A percentile compares a stretch with the other conserved stretches of the same genome.
Conservation (phyloP, 208 protist genomes). For the Tritrichomonas foetus region DNA sequence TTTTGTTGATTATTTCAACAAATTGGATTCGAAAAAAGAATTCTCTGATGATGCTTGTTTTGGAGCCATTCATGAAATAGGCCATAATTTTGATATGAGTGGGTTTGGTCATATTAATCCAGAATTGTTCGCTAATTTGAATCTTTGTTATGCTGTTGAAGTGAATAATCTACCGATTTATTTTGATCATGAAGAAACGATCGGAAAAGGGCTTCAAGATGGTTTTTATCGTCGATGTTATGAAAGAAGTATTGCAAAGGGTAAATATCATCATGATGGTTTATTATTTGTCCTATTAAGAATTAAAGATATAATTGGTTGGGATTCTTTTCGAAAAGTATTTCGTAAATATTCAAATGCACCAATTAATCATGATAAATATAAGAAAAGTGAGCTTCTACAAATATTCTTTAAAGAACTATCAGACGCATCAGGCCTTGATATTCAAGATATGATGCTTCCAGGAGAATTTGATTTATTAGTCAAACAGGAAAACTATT, state of each 20-base stretch:
- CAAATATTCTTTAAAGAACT: background rate
- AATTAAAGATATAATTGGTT: constrained; percentile 12
- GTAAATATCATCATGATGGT: background rate
- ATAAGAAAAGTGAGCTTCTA: background rate
- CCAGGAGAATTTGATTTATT: background rate
- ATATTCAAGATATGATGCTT: background rate
- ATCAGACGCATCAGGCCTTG: background rate
- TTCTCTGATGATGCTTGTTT: background rate
- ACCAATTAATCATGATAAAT: too few species aligned
- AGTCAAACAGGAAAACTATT: background rate
- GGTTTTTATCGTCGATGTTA: background rate
- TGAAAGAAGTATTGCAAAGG: background rate
- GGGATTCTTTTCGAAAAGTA: background rate
- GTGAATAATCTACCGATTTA: background rate
- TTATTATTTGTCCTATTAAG: background rate
- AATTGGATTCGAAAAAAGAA: background rate
- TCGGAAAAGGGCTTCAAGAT: background rate
- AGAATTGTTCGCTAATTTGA: background rate
- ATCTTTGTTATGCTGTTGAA: background rate
- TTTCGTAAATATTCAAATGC: background rate
- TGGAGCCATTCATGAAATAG: constrained; percentile 7
- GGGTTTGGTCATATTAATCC: background rate
- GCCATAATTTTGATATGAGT: background rate
- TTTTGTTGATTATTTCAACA: background rate
- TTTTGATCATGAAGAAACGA: background rate